Conservation (phyloP, 2,329 filamentous ascomycete species). For the Talaromyces piceae region DNA sequence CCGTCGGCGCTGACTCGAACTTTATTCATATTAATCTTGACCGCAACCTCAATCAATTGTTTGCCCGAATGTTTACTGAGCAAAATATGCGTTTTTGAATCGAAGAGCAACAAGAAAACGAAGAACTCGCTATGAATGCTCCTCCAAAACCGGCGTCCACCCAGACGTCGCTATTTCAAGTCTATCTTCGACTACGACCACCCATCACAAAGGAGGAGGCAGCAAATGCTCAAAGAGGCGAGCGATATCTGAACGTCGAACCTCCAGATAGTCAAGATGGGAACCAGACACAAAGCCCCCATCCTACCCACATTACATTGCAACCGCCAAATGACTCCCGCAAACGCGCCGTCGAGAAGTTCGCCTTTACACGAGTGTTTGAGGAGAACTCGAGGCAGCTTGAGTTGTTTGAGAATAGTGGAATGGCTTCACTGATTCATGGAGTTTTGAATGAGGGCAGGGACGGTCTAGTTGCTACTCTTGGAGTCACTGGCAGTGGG, state of each 20-base stretch:
- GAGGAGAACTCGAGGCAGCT: conserved; percentile 78
- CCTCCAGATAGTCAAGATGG: conserved; percentile 31
- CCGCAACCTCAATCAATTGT: not conserved
- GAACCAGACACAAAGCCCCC: conserved; percentile 15
- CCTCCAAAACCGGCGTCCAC: conserved; percentile 36
- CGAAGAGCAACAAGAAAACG: not conserved
- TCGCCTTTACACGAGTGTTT: conserved; percentile 89
- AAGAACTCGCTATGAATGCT: conserved; percentile 27
- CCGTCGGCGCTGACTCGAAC: not conserved
- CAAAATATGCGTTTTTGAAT: not conserved
- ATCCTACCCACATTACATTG: conserved; percentile 63
- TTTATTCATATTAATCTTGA: not conserved
- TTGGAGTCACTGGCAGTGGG: conserved; percentile 91
- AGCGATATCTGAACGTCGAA: conserved; percentile 77
- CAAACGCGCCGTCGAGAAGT: conserved; percentile 83
- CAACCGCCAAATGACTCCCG: conserved; percentile 76
- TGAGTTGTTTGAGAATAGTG: conserved; percentile 76
- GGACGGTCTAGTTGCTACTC: conserved; percentile 81
- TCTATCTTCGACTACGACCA: conserved; percentile 80
- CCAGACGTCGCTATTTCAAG: conserved; percentile 69
- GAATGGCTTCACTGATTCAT: conserved; percentile 66
- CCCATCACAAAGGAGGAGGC: conserved; percentile 40
- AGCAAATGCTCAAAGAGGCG: conserved; percentile 23
- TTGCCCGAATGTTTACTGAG: not conserved
- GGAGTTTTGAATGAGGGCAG: conserved; percentile 77